Percentiles rank a stretch among this genome's conserved stretches.
Conservation (phyloP, 139 green algal genomes). For the Haematococcus sp. region DNA sequence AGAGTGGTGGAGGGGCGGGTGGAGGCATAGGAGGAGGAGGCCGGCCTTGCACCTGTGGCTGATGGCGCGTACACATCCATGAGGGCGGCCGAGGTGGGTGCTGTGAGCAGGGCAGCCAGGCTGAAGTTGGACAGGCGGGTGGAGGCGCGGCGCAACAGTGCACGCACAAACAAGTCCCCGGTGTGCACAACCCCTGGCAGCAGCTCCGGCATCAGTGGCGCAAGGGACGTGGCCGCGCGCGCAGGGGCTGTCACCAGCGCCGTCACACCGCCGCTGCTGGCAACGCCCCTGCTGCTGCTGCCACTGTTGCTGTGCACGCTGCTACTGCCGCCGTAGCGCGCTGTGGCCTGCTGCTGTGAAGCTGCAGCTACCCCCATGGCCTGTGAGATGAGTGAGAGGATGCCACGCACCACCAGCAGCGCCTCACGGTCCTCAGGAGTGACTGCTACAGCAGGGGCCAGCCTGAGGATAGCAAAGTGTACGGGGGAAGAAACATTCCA, state of each 20-base stretch:
- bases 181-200: constrained; percentile 52
- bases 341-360: constrained; percentile 4
- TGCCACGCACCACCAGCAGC: constrained; percentile 33
- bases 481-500: not conserved
- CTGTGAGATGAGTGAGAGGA: constrained; percentile 24
- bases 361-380: not conserved
- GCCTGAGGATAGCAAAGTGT: constrained; percentile 7
- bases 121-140: constrained; percentile 21
- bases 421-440: constrained; percentile 61
- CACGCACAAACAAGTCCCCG: constrained; percentile 49
- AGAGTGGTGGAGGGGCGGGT: not conserved
- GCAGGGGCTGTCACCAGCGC: not conserved
- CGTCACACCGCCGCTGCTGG: too few relatives aligned
- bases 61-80: not conserved
- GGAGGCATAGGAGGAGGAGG: not conserved
- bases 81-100: too few relatives aligned
- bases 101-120: too few relatives aligned
- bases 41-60: not conserved
- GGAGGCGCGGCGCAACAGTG: constrained; percentile 34
- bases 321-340: not conserved
- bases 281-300: not conserved
- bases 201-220: constrained; percentile 61
- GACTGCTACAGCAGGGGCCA: constrained; percentile 33
- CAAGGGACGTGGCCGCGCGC: constrained; percentile 40
- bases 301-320: not conserved